Evolutionary conservation across 2,329 filamentous ascomycete genomes (phyloP), one percentile per base, ranked within the genome.

Genomic region (Penicillium italicum): DNA sequence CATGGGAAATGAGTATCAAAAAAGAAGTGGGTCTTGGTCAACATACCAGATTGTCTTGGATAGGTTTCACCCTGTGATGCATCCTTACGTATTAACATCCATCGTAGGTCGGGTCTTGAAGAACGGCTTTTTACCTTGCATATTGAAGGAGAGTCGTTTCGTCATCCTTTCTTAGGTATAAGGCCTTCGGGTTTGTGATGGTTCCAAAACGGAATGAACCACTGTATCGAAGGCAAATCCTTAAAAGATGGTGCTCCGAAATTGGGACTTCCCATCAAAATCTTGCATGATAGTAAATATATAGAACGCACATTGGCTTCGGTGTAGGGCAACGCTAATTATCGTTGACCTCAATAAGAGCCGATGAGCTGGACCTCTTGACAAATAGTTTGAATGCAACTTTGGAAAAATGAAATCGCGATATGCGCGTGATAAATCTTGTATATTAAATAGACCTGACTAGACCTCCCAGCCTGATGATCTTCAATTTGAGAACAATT

Each of bases 21-120:
- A 22, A 34, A 24, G 12, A 31, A 47, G 22, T 18, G 24, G 18
- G 14, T 22, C 36, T 9, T 4, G 26, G 14, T 2, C n/a, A 16
- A 16, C 50, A 37, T 56, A 62, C 61, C 57, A 55, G 8, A 53
- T 49, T 16, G 58, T 60, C 20, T 57, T 53, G 6, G 6, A 61
- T 20, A 30, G 59, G 60, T 14, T 52, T 47, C 1, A 48, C 53
- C 16, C 44, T 24, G 62, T 30, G 26, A 18, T n/a, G n/a, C n/a
- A n/a, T n/a, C n/a, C n/a, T n/a, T n/a, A n/a, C n/a, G n/a, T n/a
- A n/a, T n/a, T n/a, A n/a, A n/a, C n/a, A n/a, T n/a, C n/a, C n/a
- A n/a, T n/a, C n/a, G n/a, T n/a, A n/a, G n/a, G n/a, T n/a, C n/a
- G n/a, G n/a, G n/a, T n/a, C n/a, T n/a, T n/a, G n/a, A n/a, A n/a